A percentile compares a stretch with the other conserved stretches of the same genome.
These are phyloP conservation scores for Scedosporium minutisporum DNA, from an alignment of 2,329 filamentous ascomycete species.

Conservation along the genomic window DNA sequence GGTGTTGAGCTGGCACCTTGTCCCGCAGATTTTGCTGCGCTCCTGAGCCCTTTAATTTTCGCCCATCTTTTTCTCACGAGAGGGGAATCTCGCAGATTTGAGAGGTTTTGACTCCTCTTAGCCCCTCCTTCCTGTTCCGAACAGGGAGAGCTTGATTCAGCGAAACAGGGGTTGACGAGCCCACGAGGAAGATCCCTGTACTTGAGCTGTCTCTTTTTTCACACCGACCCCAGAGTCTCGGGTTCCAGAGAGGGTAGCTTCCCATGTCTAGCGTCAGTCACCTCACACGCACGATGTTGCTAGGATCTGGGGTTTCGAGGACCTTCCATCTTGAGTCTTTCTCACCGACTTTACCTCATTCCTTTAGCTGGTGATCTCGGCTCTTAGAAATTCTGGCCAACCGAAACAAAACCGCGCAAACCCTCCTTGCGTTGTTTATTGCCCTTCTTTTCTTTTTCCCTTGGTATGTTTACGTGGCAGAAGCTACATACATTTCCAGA, in stretches of 20 bases:
- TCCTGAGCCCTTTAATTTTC: too few relatives aligned
- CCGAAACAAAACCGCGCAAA: not conserved
- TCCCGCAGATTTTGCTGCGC: too few relatives aligned
- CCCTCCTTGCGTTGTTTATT: not conserved
- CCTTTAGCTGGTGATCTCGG: not conserved
- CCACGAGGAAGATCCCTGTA: not conserved
- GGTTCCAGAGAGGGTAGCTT: not conserved
- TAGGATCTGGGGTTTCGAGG: not conserved
- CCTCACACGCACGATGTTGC: not conserved
- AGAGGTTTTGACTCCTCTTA: too few relatives aligned
- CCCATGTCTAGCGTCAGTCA: not conserved
- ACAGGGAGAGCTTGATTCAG: not conserved
- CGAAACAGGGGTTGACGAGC: not conserved
- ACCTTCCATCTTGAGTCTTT: not conserved
- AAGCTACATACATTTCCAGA: not conserved
- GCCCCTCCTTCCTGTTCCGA: too few relatives aligned
- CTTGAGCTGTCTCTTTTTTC: not conserved
- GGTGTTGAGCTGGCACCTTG: too few relatives aligned
- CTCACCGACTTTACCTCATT: not conserved
- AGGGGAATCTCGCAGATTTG: too few relatives aligned
- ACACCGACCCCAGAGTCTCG: not conserved
- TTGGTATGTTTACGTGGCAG: too few relatives aligned
- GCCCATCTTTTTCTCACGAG: too few relatives aligned
- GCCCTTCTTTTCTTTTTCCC: too few relatives aligned
- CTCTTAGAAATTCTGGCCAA: not conserved